Evolutionary conservation across 2,329 filamentous ascomycete species (phyloP).

Genomic region (Chrysoporthe austroafricana): DNA sequence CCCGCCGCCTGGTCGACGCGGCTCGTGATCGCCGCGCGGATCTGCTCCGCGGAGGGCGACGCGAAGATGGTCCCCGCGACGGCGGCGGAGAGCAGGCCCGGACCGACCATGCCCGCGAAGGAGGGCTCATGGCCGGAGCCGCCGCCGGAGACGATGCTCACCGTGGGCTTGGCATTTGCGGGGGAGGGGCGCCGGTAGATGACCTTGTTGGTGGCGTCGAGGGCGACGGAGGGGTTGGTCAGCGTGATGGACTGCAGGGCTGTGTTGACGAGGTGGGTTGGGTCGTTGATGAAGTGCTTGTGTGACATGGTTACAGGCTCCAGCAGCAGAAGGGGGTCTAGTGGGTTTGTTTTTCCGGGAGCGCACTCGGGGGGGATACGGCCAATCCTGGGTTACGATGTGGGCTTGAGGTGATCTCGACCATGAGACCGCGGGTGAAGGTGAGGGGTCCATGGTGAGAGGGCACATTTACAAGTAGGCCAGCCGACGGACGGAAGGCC

Average conservation of each 20-base stretch:
- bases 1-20: slow-evolving; percentile 68
- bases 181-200: slow-evolving; percentile 69
- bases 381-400: neutral
- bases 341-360: neutral
- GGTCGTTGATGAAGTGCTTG: slow-evolving; percentile 91
- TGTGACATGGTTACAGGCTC: slow-evolving; percentile 42
- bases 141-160: slow-evolving; percentile 85
- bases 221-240: slow-evolving; percentile 81
- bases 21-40: slow-evolving; percentile 74
- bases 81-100: slow-evolving; percentile 77
- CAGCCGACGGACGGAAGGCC: slow-evolving; percentile 12
- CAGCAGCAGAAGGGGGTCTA: neutral
- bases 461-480: neutral
- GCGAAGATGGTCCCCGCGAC: slow-evolving; percentile 87
- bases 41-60: slow-evolving; percentile 76
- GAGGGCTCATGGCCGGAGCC: slow-evolving; percentile 90
- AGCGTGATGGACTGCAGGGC: slow-evolving; percentile 78
- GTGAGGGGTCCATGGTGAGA: neutral
- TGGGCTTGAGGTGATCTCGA: neutral
- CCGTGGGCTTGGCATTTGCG: slow-evolving; percentile 57
- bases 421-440: neutral
- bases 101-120: slow-evolving; percentile 83
- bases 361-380: no score
- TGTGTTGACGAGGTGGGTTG: slow-evolving; percentile 74
- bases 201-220: slow-evolving; percentile 81